Percentiles rank a stretch among this genome's conserved stretches.
Conservation (phyloP, 352 stramenopile genomes). For the Albugo candida region DNA sequence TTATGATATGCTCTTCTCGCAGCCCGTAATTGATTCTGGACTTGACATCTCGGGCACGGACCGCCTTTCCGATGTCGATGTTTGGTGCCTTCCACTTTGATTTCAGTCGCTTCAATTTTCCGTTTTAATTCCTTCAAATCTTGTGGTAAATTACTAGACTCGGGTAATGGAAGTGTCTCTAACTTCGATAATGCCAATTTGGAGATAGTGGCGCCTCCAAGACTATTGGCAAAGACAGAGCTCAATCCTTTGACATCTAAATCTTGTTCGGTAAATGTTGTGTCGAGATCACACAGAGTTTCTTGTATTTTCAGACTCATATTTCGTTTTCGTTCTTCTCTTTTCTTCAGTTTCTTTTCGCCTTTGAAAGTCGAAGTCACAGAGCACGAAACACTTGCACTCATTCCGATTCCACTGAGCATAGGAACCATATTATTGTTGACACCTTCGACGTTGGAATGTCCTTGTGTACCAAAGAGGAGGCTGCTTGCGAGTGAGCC, state of each 20-base stretch:
- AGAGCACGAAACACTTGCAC: too few relatives aligned
- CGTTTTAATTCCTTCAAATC: slow-evolving; percentile 66
- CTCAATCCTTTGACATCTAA: slow-evolving; percentile 39
- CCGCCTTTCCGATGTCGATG: slow-evolving; percentile 69
- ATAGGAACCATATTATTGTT: slow-evolving; percentile 4
- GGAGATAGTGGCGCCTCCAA: slow-evolving; percentile 15
- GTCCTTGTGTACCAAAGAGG: slow-evolving; percentile 21
- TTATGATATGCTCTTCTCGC: slow-evolving; percentile 70
- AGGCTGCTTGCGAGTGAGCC: slow-evolving; percentile 35
- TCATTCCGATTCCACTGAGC: not conserved
- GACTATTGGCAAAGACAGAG: slow-evolving; percentile 20
- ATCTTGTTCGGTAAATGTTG: slow-evolving; percentile 43
- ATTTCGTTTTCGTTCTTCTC: slow-evolving; percentile 35
- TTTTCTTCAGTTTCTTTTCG: slow-evolving; percentile 43
- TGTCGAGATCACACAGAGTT: slow-evolving; percentile 38
- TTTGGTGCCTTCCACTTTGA: slow-evolving; percentile 76
- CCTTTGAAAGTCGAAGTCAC: slow-evolving; percentile 8
- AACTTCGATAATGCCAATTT: slow-evolving; percentile 24
- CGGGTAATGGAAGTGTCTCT: slow-evolving; percentile 45
- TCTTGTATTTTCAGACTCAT: slow-evolving; percentile 51
- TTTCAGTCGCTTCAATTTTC: slow-evolving; percentile 69
- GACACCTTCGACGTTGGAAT: slow-evolving; percentile 1
- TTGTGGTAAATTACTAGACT: slow-evolving; percentile 53
- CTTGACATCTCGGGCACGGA: slow-evolving; percentile 56
- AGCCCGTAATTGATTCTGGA: slow-evolving; percentile 63